Evolutionary conservation across 139 green algal species (phyloP).

Genomic region (Volvox africanus): DNA sequence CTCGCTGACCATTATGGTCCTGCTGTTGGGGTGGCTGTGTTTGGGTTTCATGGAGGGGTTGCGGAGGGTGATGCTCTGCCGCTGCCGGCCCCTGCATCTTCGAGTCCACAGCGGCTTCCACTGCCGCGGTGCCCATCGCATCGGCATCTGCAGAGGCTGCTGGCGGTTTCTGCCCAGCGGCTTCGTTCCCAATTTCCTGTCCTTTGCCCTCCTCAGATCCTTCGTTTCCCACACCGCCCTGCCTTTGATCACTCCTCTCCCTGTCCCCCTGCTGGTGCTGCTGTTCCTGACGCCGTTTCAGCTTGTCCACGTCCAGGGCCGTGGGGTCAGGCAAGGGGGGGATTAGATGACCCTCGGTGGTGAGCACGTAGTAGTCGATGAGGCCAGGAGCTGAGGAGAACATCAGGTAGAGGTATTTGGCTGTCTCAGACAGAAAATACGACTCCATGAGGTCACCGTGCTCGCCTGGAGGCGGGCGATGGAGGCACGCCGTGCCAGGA

Average conservation of each 20-base stretch:
- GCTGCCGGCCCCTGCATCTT: background rate
- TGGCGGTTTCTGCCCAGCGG: no score
- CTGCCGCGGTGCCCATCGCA: background rate
- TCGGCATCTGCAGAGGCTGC: background rate
- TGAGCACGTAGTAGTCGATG: constrained; percentile 72
- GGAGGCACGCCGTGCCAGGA: background rate
- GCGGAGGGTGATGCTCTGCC: background rate
- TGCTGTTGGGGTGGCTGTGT: constrained; percentile 27
- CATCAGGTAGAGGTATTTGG: constrained; percentile 82
- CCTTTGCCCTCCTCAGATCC: background rate
- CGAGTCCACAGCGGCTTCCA: background rate
- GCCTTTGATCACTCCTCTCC: no score
- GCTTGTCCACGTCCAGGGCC: background rate
- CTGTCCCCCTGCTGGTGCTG: background rate
- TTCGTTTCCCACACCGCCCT: no score
- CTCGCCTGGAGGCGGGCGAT: constrained; percentile 45
- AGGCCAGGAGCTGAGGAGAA: constrained; percentile 61
- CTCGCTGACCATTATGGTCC: constrained; percentile 27
- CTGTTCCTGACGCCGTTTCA: background rate
- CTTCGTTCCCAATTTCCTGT: background rate
- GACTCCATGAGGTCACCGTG: constrained; percentile 91
- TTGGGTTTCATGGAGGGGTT: background rate
- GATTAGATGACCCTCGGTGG: constrained; percentile 80
- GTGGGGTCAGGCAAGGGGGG: constrained; percentile 48
- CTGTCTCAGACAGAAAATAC: constrained; percentile 94